Evolutionary conservation across 2,329 filamentous ascomycete species (phyloP), one percentile per base, ranked within the genome.

Genomic region (Colletotrichum spinosum): DNA sequence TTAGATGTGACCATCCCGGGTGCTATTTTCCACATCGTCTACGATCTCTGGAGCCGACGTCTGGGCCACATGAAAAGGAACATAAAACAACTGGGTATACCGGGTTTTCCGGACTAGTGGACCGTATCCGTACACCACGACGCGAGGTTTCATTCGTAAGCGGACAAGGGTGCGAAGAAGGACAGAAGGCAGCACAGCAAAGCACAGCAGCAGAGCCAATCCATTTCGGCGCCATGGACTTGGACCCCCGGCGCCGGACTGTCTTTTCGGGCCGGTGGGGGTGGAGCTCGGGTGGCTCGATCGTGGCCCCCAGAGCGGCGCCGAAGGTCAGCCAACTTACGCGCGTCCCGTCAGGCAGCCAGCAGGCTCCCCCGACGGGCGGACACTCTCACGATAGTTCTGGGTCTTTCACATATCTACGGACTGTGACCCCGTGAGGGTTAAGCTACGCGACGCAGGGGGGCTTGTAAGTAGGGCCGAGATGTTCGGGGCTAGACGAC

Each of bases 271-370:
- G 52, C 53, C 39, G 48, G 58, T 65, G 62, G 62, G 62, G 52
- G 62, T 49, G 58, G 62, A 2, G 9, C 41, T 34, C 10, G 17
- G 35, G 42, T 65, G 62, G 57, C 62, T 62, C 46, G 62, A 55
- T 65, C 34, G 39, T 61, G 57, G 52, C 15, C 42, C 42, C 57
- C 52, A 62, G 51, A 56, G 38, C 60, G 60, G 55, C 51, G 62
- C 62, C 62, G 62, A 39, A 55, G 51, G 57, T 56, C 57, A 51
- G 12, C 25, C 25, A 7, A n/a, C 37, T 34, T 62, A 62, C 57
- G 52, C 58, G 62, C 51, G 58, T 56, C 41, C 55, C 33, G 45
- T 41, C 55, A 41, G 15, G 42, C 45, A 13, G 37, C 37, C 41
- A 25, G 45, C 45, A 17, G 42, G 13, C 25, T 5, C 25, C 25